phyloP scores from a whole-genome alignment of 148 eudicot genomes.

The Suaeda aralocaspica region DNA sequence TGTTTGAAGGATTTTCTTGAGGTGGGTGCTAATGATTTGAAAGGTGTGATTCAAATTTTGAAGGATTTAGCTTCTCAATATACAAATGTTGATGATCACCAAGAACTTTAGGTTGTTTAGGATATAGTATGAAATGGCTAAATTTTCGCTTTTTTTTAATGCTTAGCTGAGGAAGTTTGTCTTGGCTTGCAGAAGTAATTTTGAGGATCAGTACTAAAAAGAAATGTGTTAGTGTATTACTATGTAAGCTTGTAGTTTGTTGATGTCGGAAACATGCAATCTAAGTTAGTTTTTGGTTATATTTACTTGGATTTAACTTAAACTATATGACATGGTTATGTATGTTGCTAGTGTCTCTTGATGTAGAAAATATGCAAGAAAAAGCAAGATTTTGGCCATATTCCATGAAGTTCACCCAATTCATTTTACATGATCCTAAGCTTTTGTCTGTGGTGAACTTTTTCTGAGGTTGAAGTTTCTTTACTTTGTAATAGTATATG shows the following conservation, averaged over 20 bases:
- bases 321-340: too few relatives aligned
- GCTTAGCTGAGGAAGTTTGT: background rate
- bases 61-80: slow-evolving; percentile 57
- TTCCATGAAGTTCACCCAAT: too few relatives aligned
- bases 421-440: too few relatives aligned
- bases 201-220: background rate
- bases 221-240: too few relatives aligned
- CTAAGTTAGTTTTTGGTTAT: background rate
- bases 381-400: too few relatives aligned
- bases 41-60: slow-evolving; percentile 55
- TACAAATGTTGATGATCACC: slow-evolving; percentile 1
- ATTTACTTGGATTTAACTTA: too few relatives aligned
- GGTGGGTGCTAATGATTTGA: slow-evolving; percentile 61
- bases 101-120: slow-evolving; percentile 11
- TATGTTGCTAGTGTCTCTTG: too few relatives aligned
- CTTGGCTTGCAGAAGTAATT: too few relatives aligned
- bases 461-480: too few relatives aligned
- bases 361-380: too few relatives aligned
- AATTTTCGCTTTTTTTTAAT: background rate
- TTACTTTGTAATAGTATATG: too few relatives aligned
- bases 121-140: background rate
- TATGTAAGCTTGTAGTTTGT: background rate
- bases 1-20: slow-evolving; percentile 79
- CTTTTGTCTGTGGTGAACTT: too few relatives aligned
- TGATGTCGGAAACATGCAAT: background rate